A percentile compares a stretch with the other conserved stretches of the same genome.
Conservation (phyloP, 192 early-diverging fungal species). For the Podila clonocystis region DNA sequence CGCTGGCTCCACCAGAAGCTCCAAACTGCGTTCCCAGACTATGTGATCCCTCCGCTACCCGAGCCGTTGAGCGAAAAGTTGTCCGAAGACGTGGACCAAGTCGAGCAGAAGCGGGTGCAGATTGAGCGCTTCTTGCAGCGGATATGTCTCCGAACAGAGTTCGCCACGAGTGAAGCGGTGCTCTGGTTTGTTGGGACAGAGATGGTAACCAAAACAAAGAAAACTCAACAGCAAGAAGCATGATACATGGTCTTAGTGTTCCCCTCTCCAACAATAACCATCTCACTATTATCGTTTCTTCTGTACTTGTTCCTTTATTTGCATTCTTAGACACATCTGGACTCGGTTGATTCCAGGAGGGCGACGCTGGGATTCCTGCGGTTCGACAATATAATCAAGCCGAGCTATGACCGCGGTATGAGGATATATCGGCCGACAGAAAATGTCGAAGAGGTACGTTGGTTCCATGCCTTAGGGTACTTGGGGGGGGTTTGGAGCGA, state of each 20-base stretch:
- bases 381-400: conserved; percentile 57
- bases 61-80: conserved; percentile 49
- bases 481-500: no score
- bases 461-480: not conserved
- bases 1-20: conserved; percentile 60
- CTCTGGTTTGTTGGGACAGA: conserved; percentile 64
- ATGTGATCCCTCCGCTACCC: conserved; percentile 57
- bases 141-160: conserved; percentile 47
- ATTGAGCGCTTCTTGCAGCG: conserved; percentile 56
- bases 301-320: not conserved
- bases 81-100: conserved; percentile 65
- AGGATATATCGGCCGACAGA: conserved; percentile 56
- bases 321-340: conserved; percentile 53
- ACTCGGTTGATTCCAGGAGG: conserved; percentile 52
- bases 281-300: not conserved
- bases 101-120: conserved; percentile 62
- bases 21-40: conserved; percentile 30
- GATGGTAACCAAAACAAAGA: conserved; percentile 51
- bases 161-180: conserved; percentile 47
- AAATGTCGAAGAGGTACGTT: conserved; percentile 58
- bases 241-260: not conserved
- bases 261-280: not conserved
- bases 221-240: not conserved
- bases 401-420: conserved; percentile 54
- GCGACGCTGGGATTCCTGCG: conserved; percentile 56